Conservation (phyloP, 2,329 filamentous ascomycete genomes). For the Botryosphaeria agaves region DNA sequence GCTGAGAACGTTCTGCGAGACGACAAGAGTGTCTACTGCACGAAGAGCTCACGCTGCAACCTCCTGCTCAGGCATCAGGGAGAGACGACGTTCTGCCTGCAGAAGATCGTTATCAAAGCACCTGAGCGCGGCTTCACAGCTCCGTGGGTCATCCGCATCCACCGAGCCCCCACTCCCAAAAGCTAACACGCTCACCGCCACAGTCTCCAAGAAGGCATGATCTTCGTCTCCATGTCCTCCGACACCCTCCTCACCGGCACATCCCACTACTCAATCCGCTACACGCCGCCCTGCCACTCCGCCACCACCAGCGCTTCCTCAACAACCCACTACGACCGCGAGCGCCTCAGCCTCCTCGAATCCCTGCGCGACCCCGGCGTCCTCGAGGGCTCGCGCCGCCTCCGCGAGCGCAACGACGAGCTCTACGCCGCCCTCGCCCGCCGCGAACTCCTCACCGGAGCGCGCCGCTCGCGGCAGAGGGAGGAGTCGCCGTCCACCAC, state of each 20-base stretch:
- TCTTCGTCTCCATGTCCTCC: constrained; percentile 76
- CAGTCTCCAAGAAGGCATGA: constrained; percentile 78
- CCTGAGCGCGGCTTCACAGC: constrained; percentile 68
- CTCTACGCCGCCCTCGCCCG: neutral
- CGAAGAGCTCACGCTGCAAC: constrained; percentile 74
- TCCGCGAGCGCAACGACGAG: constrained; percentile 1
- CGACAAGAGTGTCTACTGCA: constrained; percentile 77
- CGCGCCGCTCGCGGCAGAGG: neutral
- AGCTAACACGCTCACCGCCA: too few species aligned
- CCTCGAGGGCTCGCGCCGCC: constrained; percentile 1
- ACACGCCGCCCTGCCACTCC: constrained; percentile 13
- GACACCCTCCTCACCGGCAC: constrained; percentile 60
- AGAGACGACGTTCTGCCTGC: constrained; percentile 62
- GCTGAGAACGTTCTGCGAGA: constrained; percentile 72
- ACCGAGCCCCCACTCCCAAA: constrained; percentile 1
- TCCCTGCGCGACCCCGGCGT: constrained; percentile 7
- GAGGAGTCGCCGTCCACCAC: neutral
- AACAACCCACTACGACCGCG: too few species aligned
- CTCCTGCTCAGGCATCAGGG: constrained; percentile 70
- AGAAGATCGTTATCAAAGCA: constrained; percentile 76
- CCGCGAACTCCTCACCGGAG: too few species aligned
- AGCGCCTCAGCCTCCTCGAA: constrained; percentile 7
- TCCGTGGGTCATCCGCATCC: constrained; percentile 60
- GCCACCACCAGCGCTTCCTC: too few species aligned
- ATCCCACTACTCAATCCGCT: constrained; percentile 58